Base-by-base conservation (phyloP, 1,284 basidiomycete species). In the Wolfiporia cocos region DNA sequence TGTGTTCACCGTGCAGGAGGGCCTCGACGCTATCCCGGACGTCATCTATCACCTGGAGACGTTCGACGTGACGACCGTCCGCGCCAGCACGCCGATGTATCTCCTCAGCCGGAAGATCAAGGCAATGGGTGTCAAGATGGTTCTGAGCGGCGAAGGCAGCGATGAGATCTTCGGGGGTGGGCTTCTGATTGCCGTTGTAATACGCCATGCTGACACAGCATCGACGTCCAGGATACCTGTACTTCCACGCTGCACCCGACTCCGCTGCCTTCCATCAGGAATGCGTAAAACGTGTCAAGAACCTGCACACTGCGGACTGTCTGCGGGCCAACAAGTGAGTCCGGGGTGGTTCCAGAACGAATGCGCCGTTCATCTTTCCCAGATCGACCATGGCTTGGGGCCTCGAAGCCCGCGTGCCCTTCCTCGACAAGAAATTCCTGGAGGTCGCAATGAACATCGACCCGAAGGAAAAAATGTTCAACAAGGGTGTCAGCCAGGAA, bases 61-160 rank as follows among this genome's bases (percentile, higher is more conserved):
- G 1, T 99, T 92, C 68, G 96, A 99, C 62, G 96, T 99, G 42
- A 99, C 96, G 28, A 99, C 96, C 14, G 92, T 98, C 41, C 87
- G 96, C 44, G 96, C 96, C 4, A 94, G 90, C 55, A 98, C 95
- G 5, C 95, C 96, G 14, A 95, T 95, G 92, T 95, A 95, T 63
- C 80, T 99, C 26, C 80, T 99, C 46, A 92, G 88, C 62, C 80
- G 96, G 44, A 99, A 99, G 73, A 96, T 99, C 74, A 99, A 99
- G 71, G 95, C 96, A 2, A 99, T 94, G 88, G 96, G 96, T 50
- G 96, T 99, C 50, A 99, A 99, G 73, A 99, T 99, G 96, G 96
- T 99, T 3, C 76, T 99, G 30, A 92, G 88, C 49, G 96, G 96
- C 26, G 96, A 99, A 66, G 96, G 96, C 23, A 93, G 90, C 46